Evolutionary conservation across 1,139 yeast genomes (phyloP), one percentile per base, ranked within the genome.

Genomic region (Zygosaccharomyces pseudobailii): DNA sequence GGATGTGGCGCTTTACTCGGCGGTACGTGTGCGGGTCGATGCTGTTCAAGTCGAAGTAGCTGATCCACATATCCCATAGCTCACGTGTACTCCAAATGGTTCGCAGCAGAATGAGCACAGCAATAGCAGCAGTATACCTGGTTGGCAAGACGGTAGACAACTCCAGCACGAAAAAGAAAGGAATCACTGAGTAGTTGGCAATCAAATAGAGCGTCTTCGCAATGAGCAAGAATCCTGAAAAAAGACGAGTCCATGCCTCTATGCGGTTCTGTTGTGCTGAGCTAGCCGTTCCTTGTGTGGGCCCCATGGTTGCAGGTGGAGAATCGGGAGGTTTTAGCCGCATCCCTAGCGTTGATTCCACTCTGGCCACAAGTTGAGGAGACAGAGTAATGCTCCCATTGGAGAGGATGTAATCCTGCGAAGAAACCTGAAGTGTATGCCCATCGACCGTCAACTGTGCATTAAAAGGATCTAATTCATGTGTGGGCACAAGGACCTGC

Each of bases 41-140:
- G 9, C 41, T 54, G 39, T 53, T 44, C 9, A 50, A 42, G 25
- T 51, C 49, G 13, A 57, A 46, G 42, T 48, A 56, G 13, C 55
- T 59, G 13, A 51, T 42, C 67, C 67, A 63, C 41, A 57, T 47
- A 19, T 49, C 56, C 53, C 55, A 52, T 8, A 64, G 55, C 21
- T 59, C 64, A 4, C 51, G 46, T 2, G 58, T 55, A 9, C 53
- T 51, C 55, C 58, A 51, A 6, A 60, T 27, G 3, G 59, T 51
- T 32, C 58, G 53, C 3, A 54, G 23, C 6, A 60, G 17, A 23
- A 57, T 50, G 22, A 54, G 35, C 1, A 52, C 30, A 2, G 52
- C 46, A 10, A 58, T 43, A 9, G 52, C 22, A 9, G 56, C 31
- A 24, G 55, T 53, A 32, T 53, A 52, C 22, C 47, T 48, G 10